A percentile compares a stretch with the other conserved stretches of the same genome.
Conservation (phyloP, 768 basidiomycete genomes). For the Pleurotus tuber-regium region DNA sequence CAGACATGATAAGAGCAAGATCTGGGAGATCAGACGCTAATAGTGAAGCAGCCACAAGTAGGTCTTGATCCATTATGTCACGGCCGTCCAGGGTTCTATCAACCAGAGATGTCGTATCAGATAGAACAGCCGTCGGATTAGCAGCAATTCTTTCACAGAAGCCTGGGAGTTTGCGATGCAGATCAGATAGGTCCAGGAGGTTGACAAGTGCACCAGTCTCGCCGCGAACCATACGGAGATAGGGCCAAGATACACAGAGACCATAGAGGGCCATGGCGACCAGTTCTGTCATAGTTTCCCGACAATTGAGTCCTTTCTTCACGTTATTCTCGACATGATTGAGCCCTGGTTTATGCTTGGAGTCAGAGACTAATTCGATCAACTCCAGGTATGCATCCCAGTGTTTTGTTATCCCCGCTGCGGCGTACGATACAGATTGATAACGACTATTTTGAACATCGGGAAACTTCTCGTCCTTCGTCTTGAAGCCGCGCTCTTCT, state of each 20-base stretch:
- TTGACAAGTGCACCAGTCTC: constrained; percentile 17
- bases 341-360: constrained; percentile 23
- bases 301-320: constrained; percentile 18
- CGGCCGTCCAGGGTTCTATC: constrained; percentile 16
- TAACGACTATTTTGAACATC: constrained; percentile 35
- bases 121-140: constrained; percentile 20
- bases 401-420: constrained; percentile 21
- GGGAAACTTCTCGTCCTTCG: constrained; percentile 29
- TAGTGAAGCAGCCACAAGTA: not conserved
- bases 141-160: constrained; percentile 16
- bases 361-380: constrained; percentile 24
- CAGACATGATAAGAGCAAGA: constrained; percentile 2
- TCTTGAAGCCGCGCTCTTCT: constrained; percentile 14
- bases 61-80: constrained; percentile 8
- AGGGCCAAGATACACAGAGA: constrained; percentile 21
- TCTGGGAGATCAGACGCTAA: constrained; percentile 10
- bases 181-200: constrained; percentile 21
- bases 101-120: constrained; percentile 17
- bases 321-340: constrained; percentile 37
- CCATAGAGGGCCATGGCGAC: constrained; percentile 23
- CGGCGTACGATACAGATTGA: constrained; percentile 28
- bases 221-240: constrained; percentile 21
- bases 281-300: constrained; percentile 26
- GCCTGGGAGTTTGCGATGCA: constrained; percentile 19
- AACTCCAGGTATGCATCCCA: constrained; percentile 21